Evolutionary conservation across 1,139 yeast species (phyloP).

Genomic region (Candida labiduridarum): DNA sequence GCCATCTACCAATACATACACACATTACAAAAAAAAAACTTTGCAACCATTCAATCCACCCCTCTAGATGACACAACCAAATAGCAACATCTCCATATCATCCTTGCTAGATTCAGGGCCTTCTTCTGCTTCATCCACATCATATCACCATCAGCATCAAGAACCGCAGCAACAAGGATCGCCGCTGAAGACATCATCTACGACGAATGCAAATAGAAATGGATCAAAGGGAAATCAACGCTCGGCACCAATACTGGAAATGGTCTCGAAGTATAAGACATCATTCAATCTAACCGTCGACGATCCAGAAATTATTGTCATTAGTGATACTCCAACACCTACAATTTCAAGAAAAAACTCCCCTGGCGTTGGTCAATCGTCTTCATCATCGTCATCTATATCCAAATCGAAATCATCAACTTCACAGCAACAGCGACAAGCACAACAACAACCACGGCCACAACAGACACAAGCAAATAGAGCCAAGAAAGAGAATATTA

Average conservation of each 20-base stretch:
- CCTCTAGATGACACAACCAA: conserved; percentile 8
- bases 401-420: conserved; percentile 9
- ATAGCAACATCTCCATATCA: conserved; percentile 25
- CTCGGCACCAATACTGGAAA: conserved; percentile 15
- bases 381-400: conserved; percentile 10
- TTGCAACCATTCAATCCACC: conserved; percentile 5
- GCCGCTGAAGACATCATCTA: conserved; percentile 5
- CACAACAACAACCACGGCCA: background rate
- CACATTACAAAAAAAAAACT: background rate
- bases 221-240: conserved; percentile 5
- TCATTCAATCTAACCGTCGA: conserved; percentile 18
- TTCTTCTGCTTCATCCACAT: background rate
- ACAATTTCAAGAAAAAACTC: background rate
- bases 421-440: background rate
- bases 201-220: background rate
- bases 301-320: conserved; percentile 19
- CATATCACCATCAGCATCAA: conserved; percentile 9
- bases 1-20: background rate
- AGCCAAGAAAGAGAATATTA: conserved; percentile 6
- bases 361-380: background rate
- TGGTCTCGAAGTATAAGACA: conserved; percentile 29
- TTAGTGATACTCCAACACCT: conserved; percentile 8
- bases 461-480: conserved; percentile 4
- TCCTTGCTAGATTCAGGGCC: conserved; percentile 21
- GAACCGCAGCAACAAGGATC: conserved; percentile 7